Percentiles rank a stretch among this genome's conserved stretches.
These are phyloP conservation scores for Triangularia setosa DNA, from an alignment of 2,329 filamentous ascomycete genomes.

Conservation along the genomic window DNA sequence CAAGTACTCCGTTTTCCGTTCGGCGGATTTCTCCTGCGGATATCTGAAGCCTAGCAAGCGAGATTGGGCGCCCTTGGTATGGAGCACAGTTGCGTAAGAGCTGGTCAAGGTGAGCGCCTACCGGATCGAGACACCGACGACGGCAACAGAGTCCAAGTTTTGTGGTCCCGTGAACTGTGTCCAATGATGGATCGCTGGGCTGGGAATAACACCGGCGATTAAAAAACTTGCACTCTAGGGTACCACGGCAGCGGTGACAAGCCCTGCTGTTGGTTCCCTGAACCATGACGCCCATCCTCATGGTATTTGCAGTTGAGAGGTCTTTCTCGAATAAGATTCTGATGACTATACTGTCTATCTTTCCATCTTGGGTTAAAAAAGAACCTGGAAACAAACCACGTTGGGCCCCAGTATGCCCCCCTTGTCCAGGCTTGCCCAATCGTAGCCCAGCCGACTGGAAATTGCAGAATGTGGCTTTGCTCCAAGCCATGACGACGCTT, in stretches of 20 bases:
- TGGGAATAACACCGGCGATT: background rate
- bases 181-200: background rate
- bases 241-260: background rate
- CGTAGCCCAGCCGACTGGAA: background rate
- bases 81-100: background rate
- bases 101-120: background rate
- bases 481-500: conserved; percentile 11
- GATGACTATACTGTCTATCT: background rate
- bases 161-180: background rate
- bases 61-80: background rate
- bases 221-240: background rate
- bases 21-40: background rate
- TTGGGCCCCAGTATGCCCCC: background rate
- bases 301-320: background rate
- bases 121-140: background rate
- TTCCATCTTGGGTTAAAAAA: background rate
- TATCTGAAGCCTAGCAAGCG: background rate
- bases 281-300: background rate
- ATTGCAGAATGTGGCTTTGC: conserved; percentile 15
- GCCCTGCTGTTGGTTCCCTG: background rate
- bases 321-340: background rate
- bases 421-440: background rate
- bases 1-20: background rate
- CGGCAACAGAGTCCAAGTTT: background rate
- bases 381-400: background rate